These are phyloP conservation scores for Voacanga thouarsii DNA, from an alignment of 257 asterid species.

Conservation along the genomic window DNA sequence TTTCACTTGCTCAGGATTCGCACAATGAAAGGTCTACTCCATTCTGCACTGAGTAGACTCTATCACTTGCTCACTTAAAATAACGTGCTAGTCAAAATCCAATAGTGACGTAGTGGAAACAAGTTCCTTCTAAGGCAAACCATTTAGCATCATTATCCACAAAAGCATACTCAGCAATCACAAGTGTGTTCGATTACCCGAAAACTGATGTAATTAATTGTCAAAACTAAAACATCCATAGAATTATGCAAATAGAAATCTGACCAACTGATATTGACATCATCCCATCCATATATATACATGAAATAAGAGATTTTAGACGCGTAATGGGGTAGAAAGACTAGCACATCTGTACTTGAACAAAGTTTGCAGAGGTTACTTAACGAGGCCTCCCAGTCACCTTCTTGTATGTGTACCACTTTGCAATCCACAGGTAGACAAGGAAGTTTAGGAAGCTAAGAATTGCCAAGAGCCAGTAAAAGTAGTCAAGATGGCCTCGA, in stretches of 20 bases:
- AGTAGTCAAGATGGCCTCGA: constrained; percentile 79
- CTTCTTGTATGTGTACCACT: constrained; percentile 62
- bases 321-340: too few species aligned
- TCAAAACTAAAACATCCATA: too few species aligned
- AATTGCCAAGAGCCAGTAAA: constrained; percentile 60
- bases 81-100: neutral
- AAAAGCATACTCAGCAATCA: neutral
- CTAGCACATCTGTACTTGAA: too few species aligned
- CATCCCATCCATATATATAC: neutral
- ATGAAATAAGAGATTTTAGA: too few species aligned
- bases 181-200: too few species aligned
- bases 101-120: neutral
- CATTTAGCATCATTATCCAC: neutral
- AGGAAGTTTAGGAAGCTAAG: constrained; percentile 60
- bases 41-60: too few species aligned
- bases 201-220: neutral
- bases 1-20: too few species aligned
- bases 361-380: neutral
- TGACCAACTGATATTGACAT: neutral
- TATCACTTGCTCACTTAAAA: too few species aligned
- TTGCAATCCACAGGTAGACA: constrained; percentile 41
- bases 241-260: neutral
- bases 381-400: constrained; percentile 20
- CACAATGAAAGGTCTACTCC: too few species aligned
- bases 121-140: neutral